Conservation (phyloP, 345 rosid species). For the Sisymbrium altissimum region DNA sequence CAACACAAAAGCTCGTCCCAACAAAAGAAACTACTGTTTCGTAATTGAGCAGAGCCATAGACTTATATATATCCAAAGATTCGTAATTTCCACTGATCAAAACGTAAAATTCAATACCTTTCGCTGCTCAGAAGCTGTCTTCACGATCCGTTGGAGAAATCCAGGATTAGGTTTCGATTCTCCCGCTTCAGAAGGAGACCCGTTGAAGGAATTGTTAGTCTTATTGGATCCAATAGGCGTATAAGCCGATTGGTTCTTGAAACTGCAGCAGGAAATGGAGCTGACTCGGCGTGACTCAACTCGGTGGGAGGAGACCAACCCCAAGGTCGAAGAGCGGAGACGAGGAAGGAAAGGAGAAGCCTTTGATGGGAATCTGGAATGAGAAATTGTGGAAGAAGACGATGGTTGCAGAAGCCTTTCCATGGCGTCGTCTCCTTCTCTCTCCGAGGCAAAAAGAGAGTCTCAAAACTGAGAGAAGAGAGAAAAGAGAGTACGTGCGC, state of each 20-base stretch:
- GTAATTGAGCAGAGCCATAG: too few species aligned
- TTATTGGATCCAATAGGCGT: conserved; percentile 2
- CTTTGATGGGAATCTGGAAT: conserved; percentile 37
- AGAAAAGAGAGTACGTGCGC: conserved; percentile 19
- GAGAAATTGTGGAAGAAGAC: conserved; percentile 49
- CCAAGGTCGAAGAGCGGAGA: conserved; percentile 38
- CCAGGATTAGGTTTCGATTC: conserved; percentile 35
- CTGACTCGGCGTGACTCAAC: conserved; percentile 43
- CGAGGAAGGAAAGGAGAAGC: conserved; percentile 41
- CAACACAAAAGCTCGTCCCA: background rate
- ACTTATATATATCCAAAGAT: too few species aligned
- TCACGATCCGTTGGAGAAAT: conserved; percentile 35
- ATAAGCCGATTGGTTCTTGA: conserved; percentile 26
- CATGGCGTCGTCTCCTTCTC: conserved; percentile 52
- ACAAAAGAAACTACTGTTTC: background rate
- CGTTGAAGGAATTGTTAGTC: conserved; percentile 6
- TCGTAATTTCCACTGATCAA: background rate
- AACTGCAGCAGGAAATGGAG: conserved; percentile 41
- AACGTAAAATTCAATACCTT: conserved; percentile 46
- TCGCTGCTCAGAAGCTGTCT: conserved; percentile 31
- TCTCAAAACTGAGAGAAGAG: conserved; percentile 7
- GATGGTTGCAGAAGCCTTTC: conserved; percentile 80
- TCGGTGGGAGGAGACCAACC: conserved; percentile 24
- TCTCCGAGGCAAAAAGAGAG: conserved; percentile 4
- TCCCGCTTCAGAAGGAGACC: conserved; percentile 13